Conservation (phyloP, 169 alveolate species). For the Toxoplasma gondii region DNA sequence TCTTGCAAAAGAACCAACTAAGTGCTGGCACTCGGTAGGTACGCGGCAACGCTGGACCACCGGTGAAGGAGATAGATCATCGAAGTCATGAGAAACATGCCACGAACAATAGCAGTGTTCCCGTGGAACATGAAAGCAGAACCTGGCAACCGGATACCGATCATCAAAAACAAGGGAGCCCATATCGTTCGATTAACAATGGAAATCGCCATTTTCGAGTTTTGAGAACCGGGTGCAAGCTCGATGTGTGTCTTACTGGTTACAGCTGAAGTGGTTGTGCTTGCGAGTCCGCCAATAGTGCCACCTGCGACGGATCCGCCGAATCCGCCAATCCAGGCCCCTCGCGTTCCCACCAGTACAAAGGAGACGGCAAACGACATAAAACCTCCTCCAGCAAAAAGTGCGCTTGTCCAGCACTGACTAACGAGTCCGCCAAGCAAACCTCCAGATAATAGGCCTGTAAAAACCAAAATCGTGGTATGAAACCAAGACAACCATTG, state of each 20-base stretch:
- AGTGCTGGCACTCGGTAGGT: no score
- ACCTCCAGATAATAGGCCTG: constrained; percentile 28
- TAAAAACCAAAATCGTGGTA: not conserved
- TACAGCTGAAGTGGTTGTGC: constrained; percentile 14
- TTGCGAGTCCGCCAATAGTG: constrained; percentile 23
- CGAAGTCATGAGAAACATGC: no score
- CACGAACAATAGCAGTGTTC: no score
- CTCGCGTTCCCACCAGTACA: constrained; percentile 49
- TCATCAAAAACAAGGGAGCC: no score
- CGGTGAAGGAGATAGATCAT: no score
- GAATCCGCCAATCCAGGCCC: constrained; percentile 50
- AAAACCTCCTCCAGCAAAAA: constrained; percentile 29
- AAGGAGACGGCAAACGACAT: constrained; percentile 19
- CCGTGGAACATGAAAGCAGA: no score
- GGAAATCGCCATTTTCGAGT: no score
- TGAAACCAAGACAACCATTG: not conserved
- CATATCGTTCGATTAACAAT: no score
- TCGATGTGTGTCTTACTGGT: not conserved
- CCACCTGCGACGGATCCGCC: constrained; percentile 38
- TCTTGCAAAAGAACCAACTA: no score
- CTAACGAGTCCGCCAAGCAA: constrained; percentile 33
- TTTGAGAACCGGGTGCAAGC: no score
- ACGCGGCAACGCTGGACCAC: no score
- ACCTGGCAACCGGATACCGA: no score
- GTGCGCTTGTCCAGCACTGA: constrained; percentile 37